Evolutionary conservation across 257 asterid species (phyloP).

Genomic region (Handroanthus guayacan): DNA sequence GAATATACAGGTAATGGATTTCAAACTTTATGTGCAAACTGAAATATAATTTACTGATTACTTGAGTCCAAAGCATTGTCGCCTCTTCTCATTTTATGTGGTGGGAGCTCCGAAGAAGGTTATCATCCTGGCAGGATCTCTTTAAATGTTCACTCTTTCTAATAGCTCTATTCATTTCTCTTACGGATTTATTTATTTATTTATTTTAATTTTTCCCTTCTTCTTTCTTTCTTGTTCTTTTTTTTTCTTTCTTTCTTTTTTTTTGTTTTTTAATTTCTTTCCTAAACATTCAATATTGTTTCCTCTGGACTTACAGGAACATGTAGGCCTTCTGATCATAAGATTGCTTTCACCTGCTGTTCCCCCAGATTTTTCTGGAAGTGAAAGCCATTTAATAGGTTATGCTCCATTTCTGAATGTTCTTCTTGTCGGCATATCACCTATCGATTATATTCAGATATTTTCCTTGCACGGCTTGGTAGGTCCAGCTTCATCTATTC

Average conservation of each 20-base stretch:
- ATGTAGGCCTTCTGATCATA: conserved; percentile 70
- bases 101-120: neutral
- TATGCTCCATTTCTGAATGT: conserved; percentile 88
- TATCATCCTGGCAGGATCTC: conserved; percentile 20
- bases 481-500: conserved; percentile 54
- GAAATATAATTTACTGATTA: conserved; percentile 16
- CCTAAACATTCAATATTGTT: conserved; percentile 13
- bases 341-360: conserved; percentile 84
- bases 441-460: conserved; percentile 77
- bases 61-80: neutral
- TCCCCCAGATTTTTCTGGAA: conserved; percentile 75
- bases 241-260: neutral
- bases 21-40: conserved; percentile 20
- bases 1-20: conserved; percentile 85
- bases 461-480: conserved; percentile 98
- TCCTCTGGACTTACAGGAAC: conserved; percentile 75
- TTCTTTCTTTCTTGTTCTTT: too few species aligned
- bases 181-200: neutral
- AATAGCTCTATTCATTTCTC: conserved; percentile 19
- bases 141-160: neutral
- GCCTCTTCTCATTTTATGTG: conserved; percentile 20
- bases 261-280: conserved; percentile 2
- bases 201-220: too few species aligned
- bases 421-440: conserved; percentile 83
- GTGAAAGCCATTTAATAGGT: conserved; percentile 83